These are phyloP conservation scores for Pseudocercospora pini-densiflorae DNA, from an alignment of 2,329 filamentous ascomycete genomes.

Conservation along the genomic window DNA sequence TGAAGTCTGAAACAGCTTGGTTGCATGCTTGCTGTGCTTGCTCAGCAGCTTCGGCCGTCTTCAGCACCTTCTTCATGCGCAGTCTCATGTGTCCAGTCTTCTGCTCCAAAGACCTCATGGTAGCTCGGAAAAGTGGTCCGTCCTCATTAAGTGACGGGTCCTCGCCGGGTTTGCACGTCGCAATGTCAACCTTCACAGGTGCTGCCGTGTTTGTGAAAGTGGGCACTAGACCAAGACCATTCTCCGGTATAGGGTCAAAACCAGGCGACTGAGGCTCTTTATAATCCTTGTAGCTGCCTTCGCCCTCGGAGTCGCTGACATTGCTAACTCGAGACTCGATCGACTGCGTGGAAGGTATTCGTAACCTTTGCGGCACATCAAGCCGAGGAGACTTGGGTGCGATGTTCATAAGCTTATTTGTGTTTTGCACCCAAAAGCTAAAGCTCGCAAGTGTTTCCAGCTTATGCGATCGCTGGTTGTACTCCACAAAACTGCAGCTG, in stretches of 20 bases:
- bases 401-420: constrained; percentile 44
- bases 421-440: constrained; percentile 87
- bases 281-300: constrained; percentile 47
- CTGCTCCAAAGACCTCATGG: constrained; percentile 93
- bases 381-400: constrained; percentile 68
- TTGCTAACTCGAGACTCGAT: constrained; percentile 79
- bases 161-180: constrained; percentile 81
- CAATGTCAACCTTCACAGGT: constrained; percentile 81
- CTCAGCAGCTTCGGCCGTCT: constrained; percentile 88
- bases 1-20: constrained; percentile 79
- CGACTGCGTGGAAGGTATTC: constrained; percentile 85
- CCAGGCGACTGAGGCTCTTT: constrained; percentile 52
- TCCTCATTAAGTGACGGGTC: constrained; percentile 87
- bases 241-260: constrained; percentile 54
- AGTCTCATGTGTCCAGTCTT: constrained; percentile 93
- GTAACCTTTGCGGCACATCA: constrained; percentile 66
- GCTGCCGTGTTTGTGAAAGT: constrained; percentile 43
- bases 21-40: constrained; percentile 82
- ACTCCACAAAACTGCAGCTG: constrained; percentile 96
- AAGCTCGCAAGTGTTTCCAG: constrained; percentile 89
- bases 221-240: constrained; percentile 50
- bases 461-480: constrained; percentile 89
- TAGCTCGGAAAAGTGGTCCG: constrained; percentile 92
- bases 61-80: constrained; percentile 95
- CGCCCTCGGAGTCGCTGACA: constrained; percentile 67